A percentile compares a stretch with the other conserved stretches of the same genome.
Conservation (phyloP, 495 filamentous ascomycete species). For the Hypoxylon fragiforme region DNA sequence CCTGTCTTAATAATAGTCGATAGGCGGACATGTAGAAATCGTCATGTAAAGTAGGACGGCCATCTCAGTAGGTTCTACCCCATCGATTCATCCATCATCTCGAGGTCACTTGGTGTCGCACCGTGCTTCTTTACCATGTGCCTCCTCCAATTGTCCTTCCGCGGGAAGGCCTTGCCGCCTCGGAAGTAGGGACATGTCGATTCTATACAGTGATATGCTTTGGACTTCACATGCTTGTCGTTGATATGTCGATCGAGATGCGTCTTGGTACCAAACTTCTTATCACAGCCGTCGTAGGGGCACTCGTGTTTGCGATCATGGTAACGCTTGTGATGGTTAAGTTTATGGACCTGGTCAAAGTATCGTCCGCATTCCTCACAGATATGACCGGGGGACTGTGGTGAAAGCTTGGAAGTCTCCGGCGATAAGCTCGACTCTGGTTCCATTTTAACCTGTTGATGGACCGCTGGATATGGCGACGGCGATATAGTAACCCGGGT, state of each 20-base stretch:
- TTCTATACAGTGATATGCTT: constrained; percentile 51
- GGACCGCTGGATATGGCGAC: constrained; percentile 37
- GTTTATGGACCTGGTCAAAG: constrained; percentile 52
- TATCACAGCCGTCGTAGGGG: constrained; percentile 43
- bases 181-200: constrained; percentile 50
- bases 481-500: constrained; percentile 45
- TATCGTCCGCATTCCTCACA: constrained; percentile 49
- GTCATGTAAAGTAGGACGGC: neutral
- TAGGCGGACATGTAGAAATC: no score
- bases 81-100: constrained; percentile 34
- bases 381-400: constrained; percentile 35
- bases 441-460: constrained; percentile 27
- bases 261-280: constrained; percentile 55
- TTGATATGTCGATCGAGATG: constrained; percentile 57
- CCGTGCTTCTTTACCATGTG: constrained; percentile 56
- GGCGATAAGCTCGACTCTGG: constrained; percentile 32
- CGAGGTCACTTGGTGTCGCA: constrained; percentile 26
- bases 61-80: constrained; percentile 4
- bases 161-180: constrained; percentile 53
- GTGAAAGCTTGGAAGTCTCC: constrained; percentile 33
- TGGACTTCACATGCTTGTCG: constrained; percentile 54
- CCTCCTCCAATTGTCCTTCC: constrained; percentile 56
- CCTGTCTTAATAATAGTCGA: no score
- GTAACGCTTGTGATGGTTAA: constrained; percentile 56
- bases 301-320: constrained; percentile 53